Evolutionary conservation across 495 filamentous ascomycete species (phyloP).

Genomic region (Tuber magnatum): DNA sequence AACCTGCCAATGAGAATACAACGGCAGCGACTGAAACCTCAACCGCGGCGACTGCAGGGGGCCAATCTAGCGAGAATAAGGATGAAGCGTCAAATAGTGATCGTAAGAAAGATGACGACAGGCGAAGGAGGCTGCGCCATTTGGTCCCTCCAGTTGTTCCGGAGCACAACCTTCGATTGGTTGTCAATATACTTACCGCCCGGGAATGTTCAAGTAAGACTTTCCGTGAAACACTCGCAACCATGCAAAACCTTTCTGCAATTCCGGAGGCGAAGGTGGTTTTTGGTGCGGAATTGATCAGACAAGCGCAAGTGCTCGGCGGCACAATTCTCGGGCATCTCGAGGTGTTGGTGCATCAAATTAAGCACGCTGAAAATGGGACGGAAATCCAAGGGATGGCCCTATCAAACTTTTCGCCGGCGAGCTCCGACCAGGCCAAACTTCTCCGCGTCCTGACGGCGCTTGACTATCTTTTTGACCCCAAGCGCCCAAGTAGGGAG

Average conservation of each 20-base stretch:
- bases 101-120: slow-evolving; percentile 48
- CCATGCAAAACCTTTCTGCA: slow-evolving; percentile 93
- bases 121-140: slow-evolving; percentile 63
- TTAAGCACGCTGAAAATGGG: slow-evolving; percentile 74
- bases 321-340: slow-evolving; percentile 77
- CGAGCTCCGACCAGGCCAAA: slow-evolving; percentile 92
- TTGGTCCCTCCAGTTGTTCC: slow-evolving; percentile 81
- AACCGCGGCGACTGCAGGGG: slow-evolving; percentile 29
- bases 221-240: slow-evolving; percentile 90
- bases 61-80: slow-evolving; percentile 34
- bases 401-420: slow-evolving; percentile 88
- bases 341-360: slow-evolving; percentile 77
- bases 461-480: slow-evolving; percentile 89
- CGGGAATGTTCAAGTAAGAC: slow-evolving; percentile 95
- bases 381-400: slow-evolving; percentile 94
- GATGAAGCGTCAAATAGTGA: slow-evolving; percentile 44
- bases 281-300: slow-evolving; percentile 83
- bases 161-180: slow-evolving; percentile 78
- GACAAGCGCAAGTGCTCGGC: slow-evolving; percentile 74
- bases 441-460: slow-evolving; percentile 87
- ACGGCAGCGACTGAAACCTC: slow-evolving; percentile 32
- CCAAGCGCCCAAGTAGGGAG: slow-evolving; percentile 51
- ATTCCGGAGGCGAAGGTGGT: slow-evolving; percentile 83
- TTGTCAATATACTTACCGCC: slow-evolving; percentile 91
- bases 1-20: slow-evolving; percentile 27